These are phyloP conservation scores for Chrysoporthe deuterocubensis DNA, from an alignment of 2,329 filamentous ascomycete species.

Conservation along the genomic window DNA sequence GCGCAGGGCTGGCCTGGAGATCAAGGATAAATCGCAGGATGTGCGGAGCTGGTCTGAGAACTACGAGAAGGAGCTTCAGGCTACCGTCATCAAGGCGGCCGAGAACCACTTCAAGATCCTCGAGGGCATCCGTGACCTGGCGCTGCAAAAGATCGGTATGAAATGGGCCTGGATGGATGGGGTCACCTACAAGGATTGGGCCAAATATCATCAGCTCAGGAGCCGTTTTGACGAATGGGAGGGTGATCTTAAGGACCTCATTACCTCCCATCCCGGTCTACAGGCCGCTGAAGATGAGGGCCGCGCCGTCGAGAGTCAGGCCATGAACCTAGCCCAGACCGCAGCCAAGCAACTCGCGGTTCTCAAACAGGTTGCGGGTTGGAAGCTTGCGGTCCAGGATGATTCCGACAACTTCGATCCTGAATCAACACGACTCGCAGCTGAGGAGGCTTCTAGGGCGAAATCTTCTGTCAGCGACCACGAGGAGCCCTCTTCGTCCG, in stretches of 20 bases:
- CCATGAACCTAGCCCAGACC: slow-evolving; percentile 77
- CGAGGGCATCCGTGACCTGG: slow-evolving; percentile 79
- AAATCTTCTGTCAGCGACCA: slow-evolving; percentile 25
- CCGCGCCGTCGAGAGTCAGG: slow-evolving; percentile 68
- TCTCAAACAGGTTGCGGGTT: slow-evolving; percentile 81
- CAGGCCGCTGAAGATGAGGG: slow-evolving; percentile 66
- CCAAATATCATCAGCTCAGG: slow-evolving; percentile 88
- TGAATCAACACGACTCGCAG: slow-evolving; percentile 63
- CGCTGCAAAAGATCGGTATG: slow-evolving; percentile 90
- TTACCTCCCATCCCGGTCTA: slow-evolving; percentile 74
- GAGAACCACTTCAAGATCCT: slow-evolving; percentile 82
- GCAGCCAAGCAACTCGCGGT: slow-evolving; percentile 79
- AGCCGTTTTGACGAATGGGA: slow-evolving; percentile 84
- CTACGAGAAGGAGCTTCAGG: slow-evolving; percentile 71
- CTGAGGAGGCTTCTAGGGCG: slow-evolving; percentile 44
- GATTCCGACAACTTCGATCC: slow-evolving; percentile 78
- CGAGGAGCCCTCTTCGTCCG: slow-evolving; percentile 27
- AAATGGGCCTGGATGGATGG: slow-evolving; percentile 95
- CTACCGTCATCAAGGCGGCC: slow-evolving; percentile 72
- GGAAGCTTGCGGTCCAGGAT: slow-evolving; percentile 81
- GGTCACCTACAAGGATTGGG: slow-evolving; percentile 96
- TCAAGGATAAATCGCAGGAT: slow-evolving; percentile 77
- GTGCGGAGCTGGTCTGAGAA: slow-evolving; percentile 76
- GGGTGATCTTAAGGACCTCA: slow-evolving; percentile 76
- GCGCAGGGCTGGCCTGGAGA: slow-evolving; percentile 68